Base-by-base conservation (phyloP, 352 stramenopile genomes). In the Halophytophthora batemanensis region DNA sequence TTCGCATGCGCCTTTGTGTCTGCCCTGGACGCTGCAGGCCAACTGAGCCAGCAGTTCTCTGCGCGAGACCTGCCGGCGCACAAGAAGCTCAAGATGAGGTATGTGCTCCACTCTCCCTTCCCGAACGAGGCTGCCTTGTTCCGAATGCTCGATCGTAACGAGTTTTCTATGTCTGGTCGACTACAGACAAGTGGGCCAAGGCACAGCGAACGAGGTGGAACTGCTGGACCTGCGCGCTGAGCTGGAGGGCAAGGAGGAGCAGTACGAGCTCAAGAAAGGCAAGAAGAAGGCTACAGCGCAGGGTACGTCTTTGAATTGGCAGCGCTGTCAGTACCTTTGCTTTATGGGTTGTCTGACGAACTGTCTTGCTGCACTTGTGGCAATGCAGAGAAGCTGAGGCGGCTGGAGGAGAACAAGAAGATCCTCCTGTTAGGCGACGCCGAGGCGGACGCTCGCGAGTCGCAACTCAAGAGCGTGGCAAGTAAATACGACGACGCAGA, bases 401-500 rank as follows among this genome's bases (percentile, higher is more conserved):
- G 79, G 28, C 65, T 93, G 23, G 82, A 91, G 49, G 67, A 87
- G 45, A 92, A 90, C 64, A 90, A 92, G 51, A 89, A 91, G 51
- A 78, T 91, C 35, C 40, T 93, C 36, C 52, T 92, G 38, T 49
- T 91, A 22, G 84, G 89, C 44, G 74, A 93, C 56, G 77, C 73
- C 8, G 82, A 88, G 41, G 53, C 77, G 2, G 71, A 93, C 23
- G 76, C 87, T 44, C 73, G 77, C 18, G 86, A 96, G 64, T 86
- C 82, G 29, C 71, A 87, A 46, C 73, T 98, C 35, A 93, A 93
- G 37, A 87, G 90, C 47, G 74, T 97, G 21, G 87, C 80, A 12
- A 87, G 75, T 31, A 94, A 93, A 59, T 95, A 96, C 53, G 82
- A 98, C 53, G 87, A 96, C 54, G 71, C 74, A 52, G 95, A 98